Percentiles rank a stretch among this genome's conserved stretches.
These are phyloP conservation scores for Erythrobasidium yunnanense DNA, from an alignment of 768 basidiomycete genomes.

Conservation along the genomic window DNA sequence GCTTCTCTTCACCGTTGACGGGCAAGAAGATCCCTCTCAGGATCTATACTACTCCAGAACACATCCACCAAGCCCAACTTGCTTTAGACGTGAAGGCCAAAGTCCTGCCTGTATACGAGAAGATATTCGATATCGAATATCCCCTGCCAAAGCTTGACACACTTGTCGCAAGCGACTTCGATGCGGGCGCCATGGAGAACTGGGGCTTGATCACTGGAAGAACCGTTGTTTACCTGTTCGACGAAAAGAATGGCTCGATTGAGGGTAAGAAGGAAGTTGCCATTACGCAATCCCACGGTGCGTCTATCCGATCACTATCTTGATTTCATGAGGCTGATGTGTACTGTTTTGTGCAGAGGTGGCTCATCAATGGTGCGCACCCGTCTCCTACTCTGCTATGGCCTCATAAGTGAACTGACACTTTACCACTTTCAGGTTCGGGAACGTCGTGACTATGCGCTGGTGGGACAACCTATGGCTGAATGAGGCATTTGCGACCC, in stretches of 20 bases:
- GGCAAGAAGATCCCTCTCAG: conserved; percentile 70
- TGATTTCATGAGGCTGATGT: too few species aligned
- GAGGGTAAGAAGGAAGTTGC: conserved; percentile 69
- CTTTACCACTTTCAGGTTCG: conserved; percentile 52
- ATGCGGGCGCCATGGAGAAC: conserved; percentile 62
- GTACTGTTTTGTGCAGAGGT: too few species aligned
- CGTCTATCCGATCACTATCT: too few species aligned
- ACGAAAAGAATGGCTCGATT: conserved; percentile 63
- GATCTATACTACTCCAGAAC: conserved; percentile 71
- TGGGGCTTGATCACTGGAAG: conserved; percentile 83
- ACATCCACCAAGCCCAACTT: conserved; percentile 70
- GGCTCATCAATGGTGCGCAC: conserved; percentile 28
- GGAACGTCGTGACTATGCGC: conserved; percentile 84
- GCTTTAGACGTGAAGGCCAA: conserved; percentile 72
- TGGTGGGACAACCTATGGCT: conserved; percentile 58
- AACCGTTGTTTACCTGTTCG: conserved; percentile 66
- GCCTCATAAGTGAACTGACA: conserved; percentile 55
- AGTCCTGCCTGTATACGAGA: conserved; percentile 80
- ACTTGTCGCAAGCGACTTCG: conserved; percentile 78
- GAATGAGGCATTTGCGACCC: conserved; percentile 31
- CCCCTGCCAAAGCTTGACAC: conserved; percentile 92
- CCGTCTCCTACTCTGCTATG: not conserved
- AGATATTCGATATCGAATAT: conserved; percentile 81
- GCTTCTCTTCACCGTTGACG: conserved; percentile 66
- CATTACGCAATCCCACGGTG: conserved; percentile 67